Percentiles rank a stretch among this genome's conserved stretches.
These are phyloP conservation scores for Kluyveromyces starmeri DNA, from an alignment of 805 yeast genomes.

Conservation along the genomic window DNA sequence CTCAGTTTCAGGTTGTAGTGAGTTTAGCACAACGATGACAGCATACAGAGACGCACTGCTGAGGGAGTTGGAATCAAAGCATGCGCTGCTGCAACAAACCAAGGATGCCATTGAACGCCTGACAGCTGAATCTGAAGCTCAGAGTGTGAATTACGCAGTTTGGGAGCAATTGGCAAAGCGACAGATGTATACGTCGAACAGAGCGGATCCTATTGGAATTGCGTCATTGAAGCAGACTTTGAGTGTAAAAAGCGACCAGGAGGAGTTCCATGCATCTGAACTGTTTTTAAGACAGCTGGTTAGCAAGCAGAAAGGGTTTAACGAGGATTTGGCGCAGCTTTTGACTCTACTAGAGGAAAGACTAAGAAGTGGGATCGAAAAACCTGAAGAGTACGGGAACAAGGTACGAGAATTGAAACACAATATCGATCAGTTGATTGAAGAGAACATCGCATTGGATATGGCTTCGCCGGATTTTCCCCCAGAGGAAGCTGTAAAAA, in stretches of 20 bases:
- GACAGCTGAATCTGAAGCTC: conserved; percentile 2
- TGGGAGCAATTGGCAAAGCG: conserved; percentile 18
- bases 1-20: too few relatives aligned
- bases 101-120: conserved; percentile 13
- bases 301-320: conserved; percentile 12
- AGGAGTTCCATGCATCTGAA: conserved; percentile 2
- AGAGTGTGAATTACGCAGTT: conserved; percentile 5
- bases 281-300: conserved; percentile 9
- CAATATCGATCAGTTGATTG: conserved; percentile 10
- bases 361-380: not conserved
- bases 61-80: conserved; percentile 1
- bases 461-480: conserved; percentile 7
- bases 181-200: conserved; percentile 24
- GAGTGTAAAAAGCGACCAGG: not conserved
- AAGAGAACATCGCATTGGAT: conserved; percentile 13
- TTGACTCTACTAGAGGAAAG: conserved; percentile 8
- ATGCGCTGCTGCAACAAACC: conserved; percentile 8
- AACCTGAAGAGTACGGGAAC: not conserved
- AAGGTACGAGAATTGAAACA: conserved; percentile 9
- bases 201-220: conserved; percentile 28
- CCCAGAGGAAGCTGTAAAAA: conserved; percentile 6
- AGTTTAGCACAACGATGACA: too few relatives aligned
- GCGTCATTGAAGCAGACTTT: conserved; percentile 15
- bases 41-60: conserved; percentile 1
- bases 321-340: conserved; percentile 13